Base-by-base conservation (phyloP, 352 stramenopile species). In the Globisporangium iwayamae region DNA sequence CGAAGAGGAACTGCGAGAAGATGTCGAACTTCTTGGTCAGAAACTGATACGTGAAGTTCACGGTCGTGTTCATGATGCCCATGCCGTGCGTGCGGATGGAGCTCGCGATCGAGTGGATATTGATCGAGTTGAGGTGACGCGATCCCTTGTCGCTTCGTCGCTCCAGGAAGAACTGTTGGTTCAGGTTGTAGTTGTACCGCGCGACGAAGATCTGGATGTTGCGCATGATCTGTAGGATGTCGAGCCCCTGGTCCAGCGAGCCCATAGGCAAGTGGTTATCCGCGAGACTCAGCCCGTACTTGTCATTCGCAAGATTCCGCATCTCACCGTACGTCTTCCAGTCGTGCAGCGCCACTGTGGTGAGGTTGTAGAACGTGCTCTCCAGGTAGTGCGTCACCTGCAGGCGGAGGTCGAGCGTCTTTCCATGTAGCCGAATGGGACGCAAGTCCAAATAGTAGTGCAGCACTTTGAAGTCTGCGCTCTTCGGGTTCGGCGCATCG, bases 21-120 rank as follows among this genome's bases (percentile, higher is more conserved):
- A 95, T 93, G 65, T 94, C 85, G 45, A 94, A 93, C 65, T 96
- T 96, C 57, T 95, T 91, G 7, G 86, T 89, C 62, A 98, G 75
- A 63, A 97, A 97, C 72, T 98, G 91, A 69, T 98, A 98, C 62
- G 92, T 97, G 60, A 97, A 97, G 76, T 98, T 98, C 25, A 98
- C 93, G 2, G 93, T 96, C 13, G 91, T 98, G 72, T 96, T 98
- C 71, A 98, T 85, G 67, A 98, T 97, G 39, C 96, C 96, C 78
- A 98, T 94, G 60, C 96, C 96, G 65, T 98, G 96, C n/a, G 96
- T 97, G 22, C 87, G 84, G 48, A 98, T 91, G 4, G 87, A 97
- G 56, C 83, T 91, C 16, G 87, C 77, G 58, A 98, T 93, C 53
- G 78, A 94, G 62, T 97, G 86, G 48, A 98, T 96, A 67, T 93